Percentiles rank a stretch among this genome's conserved stretches.
Conservation (phyloP, 768 basidiomycete species). For the Amanita muscaria region DNA sequence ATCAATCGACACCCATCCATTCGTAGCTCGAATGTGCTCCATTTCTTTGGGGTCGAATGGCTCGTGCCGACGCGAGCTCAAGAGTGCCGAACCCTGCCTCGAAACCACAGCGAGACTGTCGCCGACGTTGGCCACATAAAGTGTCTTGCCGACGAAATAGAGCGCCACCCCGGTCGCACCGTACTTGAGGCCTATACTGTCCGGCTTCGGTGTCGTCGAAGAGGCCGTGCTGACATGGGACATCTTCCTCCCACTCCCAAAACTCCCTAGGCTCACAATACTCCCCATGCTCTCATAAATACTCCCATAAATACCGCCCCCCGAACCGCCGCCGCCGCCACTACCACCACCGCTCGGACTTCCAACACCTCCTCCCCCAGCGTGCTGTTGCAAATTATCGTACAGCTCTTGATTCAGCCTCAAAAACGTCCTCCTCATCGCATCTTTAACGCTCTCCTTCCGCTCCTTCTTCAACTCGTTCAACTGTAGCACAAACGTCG, state of each 20-base stretch:
- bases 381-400: slow-evolving; percentile 44
- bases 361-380: no score
- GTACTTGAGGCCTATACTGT: slow-evolving; percentile 44
- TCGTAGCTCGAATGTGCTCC: slow-evolving; percentile 78
- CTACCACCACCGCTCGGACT: no score
- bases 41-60: slow-evolving; percentile 85
- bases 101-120: slow-evolving; percentile 85
- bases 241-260: slow-evolving; percentile 45
- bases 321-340: no score
- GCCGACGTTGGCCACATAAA: slow-evolving; percentile 89
- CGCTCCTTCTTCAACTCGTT: slow-evolving; percentile 34
- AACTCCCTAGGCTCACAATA: not conserved
- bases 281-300: not conserved
- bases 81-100: slow-evolving; percentile 58
- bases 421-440: slow-evolving; percentile 81
- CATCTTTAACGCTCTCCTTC: slow-evolving; percentile 57
- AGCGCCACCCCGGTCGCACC: slow-evolving; percentile 84
- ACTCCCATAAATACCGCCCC: not conserved
- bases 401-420: slow-evolving; percentile 77
- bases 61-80: slow-evolving; percentile 76
- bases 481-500: slow-evolving; percentile 53
- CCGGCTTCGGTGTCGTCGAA: slow-evolving; percentile 20
- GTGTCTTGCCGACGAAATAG: slow-evolving; percentile 68
- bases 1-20: slow-evolving; percentile 89
- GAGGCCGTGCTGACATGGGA: slow-evolving; percentile 49